These are phyloP conservation scores for Phialemonium atrogriseum DNA, from an alignment of 2,329 filamentous ascomycete genomes.

Conservation along the genomic window DNA sequence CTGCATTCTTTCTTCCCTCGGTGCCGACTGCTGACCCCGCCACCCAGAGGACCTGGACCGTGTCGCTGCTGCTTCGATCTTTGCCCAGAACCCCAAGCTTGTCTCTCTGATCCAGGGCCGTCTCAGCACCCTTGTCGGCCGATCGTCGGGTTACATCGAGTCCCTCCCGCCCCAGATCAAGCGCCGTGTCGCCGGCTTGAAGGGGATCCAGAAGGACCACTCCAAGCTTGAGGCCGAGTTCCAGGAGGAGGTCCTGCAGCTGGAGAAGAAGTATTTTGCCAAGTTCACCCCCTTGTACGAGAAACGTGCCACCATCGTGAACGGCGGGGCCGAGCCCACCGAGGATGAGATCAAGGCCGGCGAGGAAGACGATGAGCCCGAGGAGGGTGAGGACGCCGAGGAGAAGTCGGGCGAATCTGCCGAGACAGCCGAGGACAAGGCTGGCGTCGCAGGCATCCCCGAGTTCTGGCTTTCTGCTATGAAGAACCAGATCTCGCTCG, in stretches of 20 bases:
- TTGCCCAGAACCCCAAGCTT: slow-evolving; percentile 90
- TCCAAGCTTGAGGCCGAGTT: slow-evolving; percentile 97
- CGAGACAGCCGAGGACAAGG: slow-evolving; percentile 36
- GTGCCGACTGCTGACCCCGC: slow-evolving; percentile 13
- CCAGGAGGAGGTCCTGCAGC: slow-evolving; percentile 93
- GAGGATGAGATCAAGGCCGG: slow-evolving; percentile 82
- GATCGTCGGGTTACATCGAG: slow-evolving; percentile 96
- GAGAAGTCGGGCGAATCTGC: slow-evolving; percentile 48
- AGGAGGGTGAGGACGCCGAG: slow-evolving; percentile 46
- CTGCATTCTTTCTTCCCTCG: slow-evolving; percentile 1
- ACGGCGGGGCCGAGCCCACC: slow-evolving; percentile 76
- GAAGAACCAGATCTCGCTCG: slow-evolving; percentile 97
- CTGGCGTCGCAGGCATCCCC: slow-evolving; percentile 65
- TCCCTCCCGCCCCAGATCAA: slow-evolving; percentile 83
- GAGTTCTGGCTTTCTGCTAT: slow-evolving; percentile 99
- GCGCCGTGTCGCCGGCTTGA: slow-evolving; percentile 87
- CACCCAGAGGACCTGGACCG: slow-evolving; percentile 80
- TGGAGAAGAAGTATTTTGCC: slow-evolving; percentile 99
- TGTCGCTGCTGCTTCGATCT: slow-evolving; percentile 79
- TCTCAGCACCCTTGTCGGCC: slow-evolving; percentile 84
- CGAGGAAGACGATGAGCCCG: slow-evolving; percentile 67
- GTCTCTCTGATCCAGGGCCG: slow-evolving; percentile 98
- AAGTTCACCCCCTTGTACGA: slow-evolving; percentile 97
- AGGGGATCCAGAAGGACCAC: slow-evolving; percentile 98
- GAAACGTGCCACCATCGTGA: slow-evolving; percentile 89